Evolutionary conservation across 2,329 filamentous ascomycete species (phyloP).

Genomic region (Cladorrhinum sp.): DNA sequence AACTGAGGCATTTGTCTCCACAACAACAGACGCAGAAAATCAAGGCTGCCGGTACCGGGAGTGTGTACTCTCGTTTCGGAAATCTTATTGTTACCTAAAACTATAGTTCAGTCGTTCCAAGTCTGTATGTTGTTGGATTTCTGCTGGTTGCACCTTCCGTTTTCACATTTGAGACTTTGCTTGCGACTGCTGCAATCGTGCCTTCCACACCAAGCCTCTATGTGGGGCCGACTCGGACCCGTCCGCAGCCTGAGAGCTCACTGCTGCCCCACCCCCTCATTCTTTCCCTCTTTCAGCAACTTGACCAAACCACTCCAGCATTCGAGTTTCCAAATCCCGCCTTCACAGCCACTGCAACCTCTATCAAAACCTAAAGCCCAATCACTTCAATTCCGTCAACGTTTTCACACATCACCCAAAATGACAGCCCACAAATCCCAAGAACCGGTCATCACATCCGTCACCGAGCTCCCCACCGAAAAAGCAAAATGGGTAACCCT

Average conservation of each 20-base stretch:
- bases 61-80: not conserved
- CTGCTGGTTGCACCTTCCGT: not conserved
- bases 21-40: not conserved
- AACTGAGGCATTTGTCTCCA: not conserved
- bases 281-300: not conserved
- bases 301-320: not conserved
- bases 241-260: too few species aligned
- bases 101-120: too few species aligned
- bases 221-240: not conserved
- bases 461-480: slow-evolving; percentile 47
- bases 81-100: too few species aligned
- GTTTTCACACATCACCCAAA: slow-evolving; percentile 28
- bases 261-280: not conserved
- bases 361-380: not conserved
- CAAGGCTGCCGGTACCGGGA: not conserved
- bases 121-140: too few species aligned
- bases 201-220: not conserved
- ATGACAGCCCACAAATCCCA: slow-evolving; percentile 39
- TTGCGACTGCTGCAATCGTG: not conserved
- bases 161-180: not conserved
- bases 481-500: slow-evolving; percentile 58
- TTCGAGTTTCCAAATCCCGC: not conserved
- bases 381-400: not conserved
- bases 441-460: slow-evolving; percentile 44
- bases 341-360: not conserved